A percentile compares a stretch with the other conserved stretches of the same genome.
phyloP scores from a whole-genome alignment of 768 basidiomycete species.

The Suillus spraguei region DNA sequence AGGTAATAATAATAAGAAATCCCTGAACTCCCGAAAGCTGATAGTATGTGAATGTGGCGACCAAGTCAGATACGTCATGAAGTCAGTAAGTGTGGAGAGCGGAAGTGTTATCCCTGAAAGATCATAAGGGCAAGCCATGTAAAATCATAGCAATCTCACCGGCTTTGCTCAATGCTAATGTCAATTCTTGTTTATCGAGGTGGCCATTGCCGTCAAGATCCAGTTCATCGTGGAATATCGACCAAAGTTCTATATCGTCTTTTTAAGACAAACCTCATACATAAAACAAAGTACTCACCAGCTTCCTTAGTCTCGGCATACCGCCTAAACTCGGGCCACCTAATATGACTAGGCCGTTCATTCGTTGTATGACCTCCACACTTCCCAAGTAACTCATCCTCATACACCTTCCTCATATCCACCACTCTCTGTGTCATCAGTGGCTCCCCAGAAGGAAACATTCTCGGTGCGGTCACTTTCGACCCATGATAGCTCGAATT shows the following conservation, averaged over 20 bases:
- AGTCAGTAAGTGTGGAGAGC: constrained; percentile 72
- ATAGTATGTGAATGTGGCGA: constrained; percentile 69
- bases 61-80: constrained; percentile 78
- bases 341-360: constrained; percentile 48
- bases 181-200: constrained; percentile 67
- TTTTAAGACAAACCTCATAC: constrained; percentile 20
- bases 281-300: constrained; percentile 49
- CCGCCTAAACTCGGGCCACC: constrained; percentile 71
- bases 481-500: constrained; percentile 29
- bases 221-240: constrained; percentile 86
- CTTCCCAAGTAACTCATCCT: constrained; percentile 68
- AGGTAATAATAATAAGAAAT: constrained; percentile 87
- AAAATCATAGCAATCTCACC: constrained; percentile 46
- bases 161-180: constrained; percentile 66
- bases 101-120: constrained; percentile 70
- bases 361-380: constrained; percentile 49
- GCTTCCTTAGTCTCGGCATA: constrained; percentile 83
- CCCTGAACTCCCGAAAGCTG: constrained; percentile 84
- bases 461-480: constrained; percentile 23
- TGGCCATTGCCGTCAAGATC: constrained; percentile 89
- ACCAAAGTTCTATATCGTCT: constrained; percentile 73
- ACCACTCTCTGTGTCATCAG: constrained; percentile 60
- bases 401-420: constrained; percentile 69
- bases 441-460: constrained; percentile 19
- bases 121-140: constrained; percentile 18